Evolutionary conservation across 208 protist species (phyloP), one percentile per base, ranked within the genome.

Genomic region (Herpetomonas muscarum): DNA sequence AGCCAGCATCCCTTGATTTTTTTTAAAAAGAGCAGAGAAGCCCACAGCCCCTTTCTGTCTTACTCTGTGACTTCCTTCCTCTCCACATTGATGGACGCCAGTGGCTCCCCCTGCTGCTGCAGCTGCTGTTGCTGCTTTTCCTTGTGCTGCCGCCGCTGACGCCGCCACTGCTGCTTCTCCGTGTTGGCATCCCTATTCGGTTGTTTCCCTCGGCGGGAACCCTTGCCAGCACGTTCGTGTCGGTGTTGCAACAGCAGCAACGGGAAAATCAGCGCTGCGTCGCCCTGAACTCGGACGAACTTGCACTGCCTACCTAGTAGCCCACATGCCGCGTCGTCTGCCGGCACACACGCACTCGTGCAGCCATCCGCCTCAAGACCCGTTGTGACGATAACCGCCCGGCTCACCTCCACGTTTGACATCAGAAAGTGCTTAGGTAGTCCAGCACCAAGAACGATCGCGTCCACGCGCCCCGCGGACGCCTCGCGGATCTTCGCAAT

Each of bases 391-490:
- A 85, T 67, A 48, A 96, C 85, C 4, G 89, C 85, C 2, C 60
- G 42, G 34, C 88, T 61, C 55, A 86, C 69, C 6, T 64, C 19
- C 21, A 93, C 66, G 34, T 86, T 79, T 48, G 46, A 24, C 51
- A 96, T 70, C n/a, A 93, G 56, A 53, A 91, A 73, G 58, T 96
- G 74, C 67, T 93, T 93, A 5, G 90, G 84, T 5, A 96, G 67
- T 0, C 90, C 90, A 12, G 70, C 90, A 13, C 90, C 90, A 2
- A 96, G 70, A 5, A 93, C 71, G 54, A 95, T 90, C 21, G 70
- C 80, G 13, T 55, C 67, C 48, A 79, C 81, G n/a, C 61, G 69
- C 19, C 66, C 66, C 0, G 15, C 37, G 3, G 24, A 4, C 9
- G 66, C 41, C 5, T 39, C 36, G 12, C 78, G 74, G 53, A 97